Base-by-base conservation (phyloP, 495 filamentous ascomycete genomes). In the Aspergillus biplanus region DNA sequence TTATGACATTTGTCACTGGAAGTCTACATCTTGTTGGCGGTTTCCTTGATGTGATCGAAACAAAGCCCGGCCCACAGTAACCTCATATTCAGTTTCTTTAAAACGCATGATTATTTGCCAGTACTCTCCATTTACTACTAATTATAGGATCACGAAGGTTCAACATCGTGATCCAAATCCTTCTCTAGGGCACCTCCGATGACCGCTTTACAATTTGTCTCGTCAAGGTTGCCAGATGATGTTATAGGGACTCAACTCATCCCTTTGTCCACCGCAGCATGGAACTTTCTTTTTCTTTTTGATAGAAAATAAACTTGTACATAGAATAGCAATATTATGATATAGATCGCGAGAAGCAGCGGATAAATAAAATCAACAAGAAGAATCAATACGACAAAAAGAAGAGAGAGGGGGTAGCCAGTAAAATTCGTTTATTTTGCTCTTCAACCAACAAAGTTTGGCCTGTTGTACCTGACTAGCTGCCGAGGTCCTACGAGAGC, bases 11-110 rank as follows among this genome's bases (percentile, higher is more conserved):
- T 69, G 82, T 92, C 34, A 97, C 94, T 18, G 94, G 94, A 6
- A 97, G 92, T 71, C 81, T 97, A 62, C 92, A 97, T 78, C 82
- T 98, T 8, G 91, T 97, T 1, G 93, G 94, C 5, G 89, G 90
- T 0, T 79, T 92, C 61, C 74, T 97, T 33, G 89, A 90, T 72
- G 86, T 89, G 6, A 77, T 98, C 55, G 91, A 92, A 70, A 82
- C 79, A n/a, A 82, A 82, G 53, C 75, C 77, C 16, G 11, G 27
- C 47, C 16, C n/a, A 4, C 21, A 21, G 47, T n/a, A 34, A 27
- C 27, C 33, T 9, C 34, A 54, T 33, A 15, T 44, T 44, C 0
- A 11, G 8, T 44, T 44, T 15, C 4, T 44, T 11, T 15, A 15
- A 11, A 44, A 44, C n/a, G 39, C 39, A 44, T 44, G 39, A 2